Evolutionary conservation across 805 yeast species (phyloP), one percentile per base, ranked within the genome.

Genomic region (Osmozyma mogii): DNA sequence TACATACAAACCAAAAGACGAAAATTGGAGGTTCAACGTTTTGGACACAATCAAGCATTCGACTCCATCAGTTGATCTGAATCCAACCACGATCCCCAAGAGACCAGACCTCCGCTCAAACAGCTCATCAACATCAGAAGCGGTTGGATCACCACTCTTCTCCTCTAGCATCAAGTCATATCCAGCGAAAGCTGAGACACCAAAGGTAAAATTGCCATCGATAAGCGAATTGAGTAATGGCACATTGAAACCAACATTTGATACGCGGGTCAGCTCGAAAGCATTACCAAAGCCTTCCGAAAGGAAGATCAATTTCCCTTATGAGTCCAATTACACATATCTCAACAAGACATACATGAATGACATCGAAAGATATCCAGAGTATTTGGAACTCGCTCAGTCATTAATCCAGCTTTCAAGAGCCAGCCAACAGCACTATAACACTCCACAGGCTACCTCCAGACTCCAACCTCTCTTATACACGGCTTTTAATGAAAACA

Each of bases 241-340:
- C 20, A 18, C 20, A 9, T 18, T 18, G 20, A 7, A 7, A 7
- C 20, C 9, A 8, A 7, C 20, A n/a, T n/a, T n/a, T n/a, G 24
- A 22, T 22, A 13, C 24, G 13, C 24, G 21, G 8, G 21, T 18
- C 21, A 10, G 21, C 10, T 10, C 15, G 7, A 10, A n/a, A 6
- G 40, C 41, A 11, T 33, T 42, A 17, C 46, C 43, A 15, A 26
- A 34, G 18, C 30, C 32, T 13, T 24, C 37, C 9, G 63, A 56
- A 35, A 48, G 57, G 30, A 61, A 61, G 37, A 57, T 62, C 33
- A 65, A 70, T 44, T 71, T 68, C 43, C 78, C 78, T 4, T 71
- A 65, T 47, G 70, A 70, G 39, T 64, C 68, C 15, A 69, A 70
- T 41, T 70, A 70, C 44, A 63, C 72, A 11, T 69, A 69, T 43